Base-by-base conservation (phyloP, 208 protist species). In the Trypanosoma scelopori region DNA sequence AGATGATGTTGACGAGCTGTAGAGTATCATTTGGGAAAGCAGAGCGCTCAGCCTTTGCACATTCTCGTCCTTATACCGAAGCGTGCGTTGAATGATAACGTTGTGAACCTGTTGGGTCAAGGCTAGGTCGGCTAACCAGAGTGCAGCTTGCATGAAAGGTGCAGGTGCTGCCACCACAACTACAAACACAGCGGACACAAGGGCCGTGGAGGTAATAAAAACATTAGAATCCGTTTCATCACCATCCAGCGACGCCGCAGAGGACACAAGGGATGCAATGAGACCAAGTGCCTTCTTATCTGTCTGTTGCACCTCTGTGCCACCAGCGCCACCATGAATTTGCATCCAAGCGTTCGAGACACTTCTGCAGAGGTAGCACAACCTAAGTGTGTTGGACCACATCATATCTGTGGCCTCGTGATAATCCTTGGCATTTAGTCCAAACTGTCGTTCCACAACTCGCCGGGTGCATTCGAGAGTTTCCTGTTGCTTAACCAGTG, bases 21-120 rank as follows among this genome's bases (percentile, higher is more conserved):
- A 78, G 30, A 92, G 55, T n/a, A 95, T 82, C 13, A 79, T 75
- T 28, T 74, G 70, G 16, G 80, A 82, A 18, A 92, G 74, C 22
- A 86, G 42, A 20, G 86, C 84, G 3, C 84, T 71, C 27, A 92
- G 50, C 55, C 82, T 65, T 57, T 91, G 74, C 22, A 95, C 78
- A 9, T 59, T 65, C 30, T 78, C 75, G 51, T 90, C 61, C 15
- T 55, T 69, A 55, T 71, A 90, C 11, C 72, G 79, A 42, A 95
- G 73, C 6, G 60, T 80, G 11, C 84, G 81, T 58, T 95, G 85
- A n/a, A 89, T 68, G 23, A 95, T 59, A 22, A 81, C 52, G 20
- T 64, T 68, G 60, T 95, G 89, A 20, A 95, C 74, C 65, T 95
- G 69, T 56, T 79, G 78, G 23, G 85, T 92, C 46, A 87, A 43